Percentiles rank a stretch among this genome's conserved stretches.
Conservation (phyloP, 2,329 filamentous ascomycete genomes). For the Arachnopeziza araneosa region DNA sequence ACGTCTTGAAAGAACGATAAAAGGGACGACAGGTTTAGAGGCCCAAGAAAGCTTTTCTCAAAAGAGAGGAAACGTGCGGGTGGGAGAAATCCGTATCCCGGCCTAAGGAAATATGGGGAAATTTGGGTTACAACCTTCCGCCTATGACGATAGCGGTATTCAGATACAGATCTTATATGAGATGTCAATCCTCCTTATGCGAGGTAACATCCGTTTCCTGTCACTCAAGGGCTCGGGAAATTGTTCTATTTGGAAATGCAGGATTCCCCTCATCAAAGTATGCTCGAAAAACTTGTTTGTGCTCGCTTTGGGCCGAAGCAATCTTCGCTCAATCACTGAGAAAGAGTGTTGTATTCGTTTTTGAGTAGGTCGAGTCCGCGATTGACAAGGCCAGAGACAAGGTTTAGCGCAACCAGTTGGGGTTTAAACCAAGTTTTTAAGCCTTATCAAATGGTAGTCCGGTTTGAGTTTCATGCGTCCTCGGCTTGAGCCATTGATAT, state of each 20-base stretch:
- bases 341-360: background rate
- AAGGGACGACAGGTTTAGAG: background rate
- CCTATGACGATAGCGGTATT: background rate
- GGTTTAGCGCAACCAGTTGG: background rate
- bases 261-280: background rate
- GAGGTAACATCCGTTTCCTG: background rate
- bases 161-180: background rate
- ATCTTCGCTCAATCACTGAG: background rate
- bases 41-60: background rate
- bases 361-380: background rate
- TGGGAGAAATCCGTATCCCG: background rate
- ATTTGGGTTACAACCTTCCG: background rate
- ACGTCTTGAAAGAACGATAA: background rate
- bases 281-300: background rate
- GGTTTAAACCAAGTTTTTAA: background rate
- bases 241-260: background rate
- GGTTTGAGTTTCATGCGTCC: background rate
- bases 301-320: background rate
- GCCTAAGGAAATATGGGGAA: background rate
- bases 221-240: background rate
- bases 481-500: background rate
- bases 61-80: background rate
- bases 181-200: background rate
- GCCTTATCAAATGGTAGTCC: background rate
- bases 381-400: background rate